Conservation (phyloP, 345 rosid genomes). For the Hypericum perforatum region DNA sequence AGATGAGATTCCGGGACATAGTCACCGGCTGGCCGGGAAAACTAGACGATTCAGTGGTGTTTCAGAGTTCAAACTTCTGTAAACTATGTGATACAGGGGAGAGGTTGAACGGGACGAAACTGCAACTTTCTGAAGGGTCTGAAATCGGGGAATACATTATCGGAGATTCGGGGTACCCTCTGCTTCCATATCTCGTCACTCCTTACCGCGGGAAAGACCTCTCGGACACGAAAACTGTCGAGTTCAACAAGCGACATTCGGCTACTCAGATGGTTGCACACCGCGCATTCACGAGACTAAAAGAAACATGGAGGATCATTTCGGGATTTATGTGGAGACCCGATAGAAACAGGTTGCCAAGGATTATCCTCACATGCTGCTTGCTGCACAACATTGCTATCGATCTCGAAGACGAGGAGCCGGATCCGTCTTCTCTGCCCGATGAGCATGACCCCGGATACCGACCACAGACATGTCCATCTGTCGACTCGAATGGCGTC, state of each 20-base stretch:
- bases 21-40: slow-evolving; percentile 67
- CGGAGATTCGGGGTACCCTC: slow-evolving; percentile 53
- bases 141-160: slow-evolving; percentile 49
- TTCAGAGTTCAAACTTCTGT: slow-evolving; percentile 48
- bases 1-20: slow-evolving; percentile 63
- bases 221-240: slow-evolving; percentile 27
- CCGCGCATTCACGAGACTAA: slow-evolving; percentile 51
- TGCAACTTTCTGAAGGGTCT: slow-evolving; percentile 27
- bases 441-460: slow-evolving; percentile 44
- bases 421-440: slow-evolving; percentile 34
- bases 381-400: slow-evolving; percentile 65
- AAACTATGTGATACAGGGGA: slow-evolving; percentile 51
- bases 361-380: slow-evolving; percentile 60
- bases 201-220: slow-evolving; percentile 41
- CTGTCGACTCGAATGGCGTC: slow-evolving; percentile 29
- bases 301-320: slow-evolving; percentile 74
- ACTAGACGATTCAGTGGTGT: slow-evolving; percentile 46
- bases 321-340: slow-evolving; percentile 76
- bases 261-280: slow-evolving; percentile 39
- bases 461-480: slow-evolving; percentile 35
- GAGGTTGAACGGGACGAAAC: slow-evolving; percentile 37
- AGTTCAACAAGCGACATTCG: slow-evolving; percentile 49
- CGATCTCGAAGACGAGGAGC: slow-evolving; percentile 41
- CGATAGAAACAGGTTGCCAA: slow-evolving; percentile 48
- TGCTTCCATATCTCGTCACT: slow-evolving; percentile 55